These are phyloP conservation scores for Bimuria novae-zelandiae DNA, from an alignment of 2,329 filamentous ascomycete genomes.

Conservation along the genomic window DNA sequence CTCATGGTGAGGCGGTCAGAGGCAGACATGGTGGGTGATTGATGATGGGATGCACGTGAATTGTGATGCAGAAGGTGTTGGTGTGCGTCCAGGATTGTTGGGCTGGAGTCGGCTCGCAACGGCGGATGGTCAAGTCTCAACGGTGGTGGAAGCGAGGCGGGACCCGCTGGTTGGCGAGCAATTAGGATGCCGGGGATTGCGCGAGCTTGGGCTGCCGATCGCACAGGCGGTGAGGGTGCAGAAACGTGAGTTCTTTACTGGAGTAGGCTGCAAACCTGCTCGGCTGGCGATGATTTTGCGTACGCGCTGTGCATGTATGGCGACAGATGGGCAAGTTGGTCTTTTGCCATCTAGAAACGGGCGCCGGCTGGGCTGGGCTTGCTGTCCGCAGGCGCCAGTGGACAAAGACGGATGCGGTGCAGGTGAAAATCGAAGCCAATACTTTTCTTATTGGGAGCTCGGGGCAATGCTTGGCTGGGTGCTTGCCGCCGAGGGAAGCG, in stretches of 20 bases:
- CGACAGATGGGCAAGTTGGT: background rate
- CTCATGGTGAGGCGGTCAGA: conserved; percentile 31
- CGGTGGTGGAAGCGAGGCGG: conserved; percentile 3
- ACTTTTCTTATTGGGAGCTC: conserved; percentile 15
- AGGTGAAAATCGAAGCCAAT: conserved; percentile 3
- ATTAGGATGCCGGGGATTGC: conserved; percentile 7
- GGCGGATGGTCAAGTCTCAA: background rate
- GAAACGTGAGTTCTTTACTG: too few species aligned
- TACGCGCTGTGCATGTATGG: background rate
- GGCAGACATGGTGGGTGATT: conserved; percentile 16
- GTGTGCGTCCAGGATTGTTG: background rate
- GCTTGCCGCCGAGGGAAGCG: conserved; percentile 8
- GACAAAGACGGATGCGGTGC: conserved; percentile 3
- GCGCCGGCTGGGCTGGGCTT: background rate
- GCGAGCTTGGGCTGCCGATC: conserved; percentile 13
- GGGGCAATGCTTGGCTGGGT: conserved; percentile 11
- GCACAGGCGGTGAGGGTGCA: conserved; percentile 13
- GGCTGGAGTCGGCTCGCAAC: background rate
- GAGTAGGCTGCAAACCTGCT: background rate
- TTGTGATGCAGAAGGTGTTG: conserved; percentile 5
- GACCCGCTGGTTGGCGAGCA: conserved; percentile 8
- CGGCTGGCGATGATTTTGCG: background rate
- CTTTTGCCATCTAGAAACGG: background rate
- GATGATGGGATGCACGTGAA: background rate
- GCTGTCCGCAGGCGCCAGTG: conserved; percentile 2